Evolutionary conservation across 768 basidiomycete genomes (phyloP).

Genomic region (Suillus americanus): DNA sequence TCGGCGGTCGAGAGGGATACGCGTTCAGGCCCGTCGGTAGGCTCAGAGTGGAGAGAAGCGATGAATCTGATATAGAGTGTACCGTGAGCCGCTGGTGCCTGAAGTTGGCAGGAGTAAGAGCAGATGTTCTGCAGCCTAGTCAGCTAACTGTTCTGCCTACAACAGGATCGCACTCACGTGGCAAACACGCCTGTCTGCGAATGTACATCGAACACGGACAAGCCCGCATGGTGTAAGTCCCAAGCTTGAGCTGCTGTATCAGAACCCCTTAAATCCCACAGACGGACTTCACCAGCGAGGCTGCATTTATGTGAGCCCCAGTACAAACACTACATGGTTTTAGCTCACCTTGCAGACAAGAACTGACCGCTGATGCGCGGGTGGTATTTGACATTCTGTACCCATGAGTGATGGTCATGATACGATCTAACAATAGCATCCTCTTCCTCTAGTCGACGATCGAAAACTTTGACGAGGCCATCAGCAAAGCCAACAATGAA

Average conservation of each 20-base stretch:
- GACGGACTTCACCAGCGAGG: slow-evolving; percentile 82
- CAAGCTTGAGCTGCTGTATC: slow-evolving; percentile 61
- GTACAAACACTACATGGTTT: not conserved
- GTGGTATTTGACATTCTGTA: slow-evolving; percentile 89
- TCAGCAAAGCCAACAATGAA: slow-evolving; percentile 94
- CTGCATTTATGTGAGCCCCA: slow-evolving; percentile 39
- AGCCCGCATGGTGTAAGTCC: slow-evolving; percentile 65
- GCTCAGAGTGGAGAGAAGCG: slow-evolving; percentile 41
- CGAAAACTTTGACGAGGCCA: slow-evolving; percentile 86
- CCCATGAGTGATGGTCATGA: slow-evolving; percentile 80
- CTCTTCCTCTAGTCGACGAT: slow-evolving; percentile 82
- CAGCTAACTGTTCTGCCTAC: not conserved
- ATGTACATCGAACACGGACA: slow-evolving; percentile 88
- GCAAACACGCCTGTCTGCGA: slow-evolving; percentile 81
- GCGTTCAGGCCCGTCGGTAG: slow-evolving; percentile 55
- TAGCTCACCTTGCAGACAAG: slow-evolving; percentile 77
- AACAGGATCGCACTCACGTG: slow-evolving; percentile 50
- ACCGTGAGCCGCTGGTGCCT: slow-evolving; percentile 63
- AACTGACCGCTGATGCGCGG: slow-evolving; percentile 66
- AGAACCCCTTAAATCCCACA: slow-evolving; percentile 83
- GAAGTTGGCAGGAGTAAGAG: slow-evolving; percentile 59
- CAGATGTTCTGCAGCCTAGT: slow-evolving; percentile 47
- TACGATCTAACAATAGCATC: slow-evolving; percentile 82
- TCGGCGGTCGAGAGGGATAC: slow-evolving; percentile 57
- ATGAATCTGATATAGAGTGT: slow-evolving; percentile 48